These are phyloP conservation scores for Cutaneotrichosporon spelunceum DNA, from an alignment of 1,284 basidiomycete genomes.

Conservation along the genomic window DNA sequence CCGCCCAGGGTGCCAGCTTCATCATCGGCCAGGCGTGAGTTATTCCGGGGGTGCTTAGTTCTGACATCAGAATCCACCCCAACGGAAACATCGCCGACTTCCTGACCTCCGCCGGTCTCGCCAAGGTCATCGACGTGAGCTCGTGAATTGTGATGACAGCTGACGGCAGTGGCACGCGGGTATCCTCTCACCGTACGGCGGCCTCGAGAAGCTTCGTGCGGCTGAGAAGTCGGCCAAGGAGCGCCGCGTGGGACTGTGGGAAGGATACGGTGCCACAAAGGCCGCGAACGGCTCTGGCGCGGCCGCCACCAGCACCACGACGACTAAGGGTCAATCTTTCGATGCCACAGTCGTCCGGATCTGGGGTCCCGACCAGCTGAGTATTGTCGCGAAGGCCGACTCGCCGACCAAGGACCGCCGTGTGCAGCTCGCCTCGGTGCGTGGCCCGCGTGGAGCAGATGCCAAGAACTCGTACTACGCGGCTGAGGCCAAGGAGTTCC, in stretches of 20 bases:
- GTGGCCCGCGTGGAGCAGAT: slow-evolving; percentile 81
- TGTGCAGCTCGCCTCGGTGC: slow-evolving; percentile 82
- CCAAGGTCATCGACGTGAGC: slow-evolving; percentile 74
- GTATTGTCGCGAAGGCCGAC: slow-evolving; percentile 68
- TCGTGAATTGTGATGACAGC: neutral
- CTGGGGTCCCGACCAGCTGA: slow-evolving; percentile 90
- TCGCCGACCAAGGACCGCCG: slow-evolving; percentile 68
- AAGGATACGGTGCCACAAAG: slow-evolving; percentile 56
- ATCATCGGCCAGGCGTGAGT: slow-evolving; percentile 78
- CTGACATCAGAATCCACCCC: slow-evolving; percentile 65
- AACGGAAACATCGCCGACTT: slow-evolving; percentile 92
- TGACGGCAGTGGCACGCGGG: slow-evolving; percentile 79
- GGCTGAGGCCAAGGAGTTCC: slow-evolving; percentile 83
- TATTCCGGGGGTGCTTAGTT: neutral
- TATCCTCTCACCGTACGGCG: slow-evolving; percentile 73
- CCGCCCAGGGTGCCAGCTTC: slow-evolving; percentile 63
- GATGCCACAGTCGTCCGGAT: slow-evolving; percentile 81
- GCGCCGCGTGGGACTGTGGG: slow-evolving; percentile 73
- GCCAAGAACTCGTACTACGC: slow-evolving; percentile 84
- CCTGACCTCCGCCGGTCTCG: slow-evolving; percentile 77
- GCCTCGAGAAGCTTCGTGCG: slow-evolving; percentile 78
- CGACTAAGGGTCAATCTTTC: slow-evolving; percentile 58
- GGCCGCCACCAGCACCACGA: slow-evolving; percentile 43
- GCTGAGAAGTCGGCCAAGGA: slow-evolving; percentile 84
- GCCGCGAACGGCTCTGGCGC: slow-evolving; percentile 54